Evolutionary conservation across 106 monocot species (phyloP).

Genomic region (Apostasia ramifera): DNA sequence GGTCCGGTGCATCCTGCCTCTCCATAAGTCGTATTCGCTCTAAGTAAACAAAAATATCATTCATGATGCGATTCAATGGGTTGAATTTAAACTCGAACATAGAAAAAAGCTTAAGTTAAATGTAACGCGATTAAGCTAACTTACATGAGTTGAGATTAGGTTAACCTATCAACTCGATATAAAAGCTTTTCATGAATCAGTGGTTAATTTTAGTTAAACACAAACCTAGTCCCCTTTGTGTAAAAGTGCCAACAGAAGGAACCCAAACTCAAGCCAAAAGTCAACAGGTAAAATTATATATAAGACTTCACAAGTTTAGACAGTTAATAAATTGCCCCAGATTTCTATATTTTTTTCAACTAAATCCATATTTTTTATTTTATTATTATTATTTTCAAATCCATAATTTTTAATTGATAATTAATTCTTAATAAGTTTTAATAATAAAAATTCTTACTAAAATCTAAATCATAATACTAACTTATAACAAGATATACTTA

Average conservation of each 20-base stretch:
- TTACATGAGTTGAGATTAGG: neutral
- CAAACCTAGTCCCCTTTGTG: neutral
- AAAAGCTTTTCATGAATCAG: neutral
- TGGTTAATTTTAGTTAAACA: neutral
- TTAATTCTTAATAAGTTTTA: neutral
- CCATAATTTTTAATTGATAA: neutral
- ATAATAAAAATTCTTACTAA: neutral
- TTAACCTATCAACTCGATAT: neutral
- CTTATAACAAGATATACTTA: no score
- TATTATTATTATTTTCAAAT: neutral
- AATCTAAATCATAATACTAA: no score
- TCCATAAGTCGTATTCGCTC: neutral
- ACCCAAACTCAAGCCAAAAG: neutral
- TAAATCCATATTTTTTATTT: neutral
- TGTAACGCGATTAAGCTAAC: neutral
- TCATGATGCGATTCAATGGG: neutral
- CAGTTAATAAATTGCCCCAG: neutral
- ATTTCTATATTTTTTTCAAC: neutral
- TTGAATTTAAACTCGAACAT: neutral
- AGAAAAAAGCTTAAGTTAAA: neutral
- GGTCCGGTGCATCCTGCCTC: neutral
- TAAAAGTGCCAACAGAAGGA: no score
- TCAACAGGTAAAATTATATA: neutral
- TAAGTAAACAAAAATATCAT: neutral
- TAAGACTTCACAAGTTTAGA: neutral